Base-by-base conservation (phyloP, 306 rosid species). In the Corylus avellana region DNA sequence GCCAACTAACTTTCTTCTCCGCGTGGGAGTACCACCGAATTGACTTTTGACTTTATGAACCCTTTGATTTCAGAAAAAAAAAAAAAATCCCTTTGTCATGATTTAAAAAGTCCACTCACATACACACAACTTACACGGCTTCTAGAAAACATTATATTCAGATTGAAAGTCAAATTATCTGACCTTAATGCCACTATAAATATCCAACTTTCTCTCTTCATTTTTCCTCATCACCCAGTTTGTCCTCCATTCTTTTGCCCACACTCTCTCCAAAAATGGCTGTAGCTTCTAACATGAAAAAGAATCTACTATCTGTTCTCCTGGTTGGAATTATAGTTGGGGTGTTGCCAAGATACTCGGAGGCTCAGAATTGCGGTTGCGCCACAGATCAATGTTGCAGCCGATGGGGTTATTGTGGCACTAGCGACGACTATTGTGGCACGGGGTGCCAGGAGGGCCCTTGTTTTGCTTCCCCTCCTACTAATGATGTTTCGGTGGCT, bases 351-450 rank as follows among this genome's bases (percentile, higher is more conserved):
- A 18, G 16, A 2, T 18, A 42, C 72, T 9, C 9, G 1, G 12
- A 67, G 29, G 72, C 72, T 17, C 88, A 87, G 61, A 29, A 75
- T 46, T 78, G 86, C 56, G 83, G 77, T 7, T 83, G 83, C n/a
- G 64, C 77, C 59, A 0, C 83, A 4, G 70, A 7, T 3, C 70
- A 50, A 11, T 83, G 80, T 51, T 83, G 83, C 27, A 83, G 86
- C 80, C 22, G 27, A 13, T 75, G 8, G 29, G 86, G 86, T 48
- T 53, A 68, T 39, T 79, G 86, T 6, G 83, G 86, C 35, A 27
- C 16, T 7, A 0, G 56, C 39, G 17, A 32, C 0, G 74, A 35
- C 5, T 83, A 78, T 55, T 79, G 86, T 42, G 84, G 84, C 49
- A n/a, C 76, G 1, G 86, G 86, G 22, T 83, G 83, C 66, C 74